Base-by-base conservation (phyloP, 805 yeast species). In the Pichia heedii region DNA sequence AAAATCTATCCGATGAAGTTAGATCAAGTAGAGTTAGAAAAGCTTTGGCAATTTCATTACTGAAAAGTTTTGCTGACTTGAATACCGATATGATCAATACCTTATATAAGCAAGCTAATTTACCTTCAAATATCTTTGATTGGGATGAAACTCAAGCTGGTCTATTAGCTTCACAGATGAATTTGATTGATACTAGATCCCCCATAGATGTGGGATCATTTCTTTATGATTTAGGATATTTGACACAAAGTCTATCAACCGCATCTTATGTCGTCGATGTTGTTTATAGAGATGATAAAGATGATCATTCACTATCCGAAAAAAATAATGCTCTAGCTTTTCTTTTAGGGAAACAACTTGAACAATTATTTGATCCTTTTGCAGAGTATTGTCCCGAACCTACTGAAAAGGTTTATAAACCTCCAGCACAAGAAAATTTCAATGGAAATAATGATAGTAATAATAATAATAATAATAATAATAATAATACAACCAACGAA, bases 301-400 rank as follows among this genome's bases (percentile, higher is more conserved):
- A 38, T 7, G 45, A 49, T 33, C 51, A 50, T 3, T 36, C 29
- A 1, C 16, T 49, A 11, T 16, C 53, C 12, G 85, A 83, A 37
- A 66, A 73, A 15, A 90, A 89, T 60, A 88, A 89, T 55, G 76
- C 71, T 45, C 59, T 90, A 19, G 96, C 88, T 0, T 81, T 72
- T 47, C 59, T 82, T 30, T 63, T 90, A 6, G 97, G 97, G 1
- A 81, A 80, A 35, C 97, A 89, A 60, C 64, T 86, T 35, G 96
- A 89, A 50, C 90, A 83, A 52, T 63, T 90, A 33, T 90, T 90
- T 61, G 94, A 90, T 55, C 96, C 97, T 1, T 63, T 88, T 43
- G 72, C 85, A 5, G 97, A 89, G 61, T 90, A 90, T 58, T 84
- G 94, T 0, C 97, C 97, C 0, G 96, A 90, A 60, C 77, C 81